Evolutionary conservation across 768 basidiomycete genomes (phyloP).

Genomic region (Cubamyces sp.): DNA sequence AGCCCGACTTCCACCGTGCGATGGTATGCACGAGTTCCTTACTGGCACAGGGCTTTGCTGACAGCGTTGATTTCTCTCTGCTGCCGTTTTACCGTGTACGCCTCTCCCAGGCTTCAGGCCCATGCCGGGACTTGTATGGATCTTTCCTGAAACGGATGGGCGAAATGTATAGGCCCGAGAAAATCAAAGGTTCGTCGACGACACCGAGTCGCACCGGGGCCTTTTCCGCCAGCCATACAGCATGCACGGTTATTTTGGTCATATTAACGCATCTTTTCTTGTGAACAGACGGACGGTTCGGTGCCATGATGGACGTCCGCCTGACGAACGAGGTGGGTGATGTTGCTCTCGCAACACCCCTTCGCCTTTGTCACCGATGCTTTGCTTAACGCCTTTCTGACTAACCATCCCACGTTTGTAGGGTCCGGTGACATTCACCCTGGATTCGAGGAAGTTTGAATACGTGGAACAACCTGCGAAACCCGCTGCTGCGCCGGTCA

Average conservation of each 20-base stretch:
- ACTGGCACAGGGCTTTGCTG: background rate
- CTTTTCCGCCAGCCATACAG: slow-evolving; percentile 19
- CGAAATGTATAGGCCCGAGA: slow-evolving; percentile 68
- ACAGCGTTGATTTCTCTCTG: slow-evolving; percentile 3
- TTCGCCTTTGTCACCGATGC: slow-evolving; percentile 15
- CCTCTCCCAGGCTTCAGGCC: slow-evolving; percentile 58
- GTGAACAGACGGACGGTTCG: slow-evolving; percentile 83
- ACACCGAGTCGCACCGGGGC: slow-evolving; percentile 7
- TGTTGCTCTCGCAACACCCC: slow-evolving; percentile 4
- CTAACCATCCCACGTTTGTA: slow-evolving; percentile 35
- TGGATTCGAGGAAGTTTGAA: slow-evolving; percentile 82
- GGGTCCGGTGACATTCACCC: slow-evolving; percentile 86
- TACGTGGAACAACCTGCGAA: slow-evolving; percentile 45
- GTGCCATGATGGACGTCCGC: slow-evolving; percentile 94
- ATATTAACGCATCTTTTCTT: slow-evolving; percentile 8
- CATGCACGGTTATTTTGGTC: slow-evolving; percentile 19
- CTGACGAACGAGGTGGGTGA: slow-evolving; percentile 80
- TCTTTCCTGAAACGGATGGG: slow-evolving; percentile 73
- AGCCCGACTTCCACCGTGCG: slow-evolving; percentile 91
- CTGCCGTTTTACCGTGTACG: slow-evolving; percentile 10
- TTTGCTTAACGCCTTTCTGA: slow-evolving; percentile 10
- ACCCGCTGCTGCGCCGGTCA: slow-evolving; percentile 13
- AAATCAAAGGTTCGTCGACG: slow-evolving; percentile 69
- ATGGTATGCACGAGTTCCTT: slow-evolving; percentile 61
- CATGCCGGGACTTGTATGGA: slow-evolving; percentile 70